Percentiles rank a stretch among this genome's conserved stretches.
Evolutionary conservation across 768 basidiomycete genomes (phyloP).

Genomic region (Lentinula sp.): DNA sequence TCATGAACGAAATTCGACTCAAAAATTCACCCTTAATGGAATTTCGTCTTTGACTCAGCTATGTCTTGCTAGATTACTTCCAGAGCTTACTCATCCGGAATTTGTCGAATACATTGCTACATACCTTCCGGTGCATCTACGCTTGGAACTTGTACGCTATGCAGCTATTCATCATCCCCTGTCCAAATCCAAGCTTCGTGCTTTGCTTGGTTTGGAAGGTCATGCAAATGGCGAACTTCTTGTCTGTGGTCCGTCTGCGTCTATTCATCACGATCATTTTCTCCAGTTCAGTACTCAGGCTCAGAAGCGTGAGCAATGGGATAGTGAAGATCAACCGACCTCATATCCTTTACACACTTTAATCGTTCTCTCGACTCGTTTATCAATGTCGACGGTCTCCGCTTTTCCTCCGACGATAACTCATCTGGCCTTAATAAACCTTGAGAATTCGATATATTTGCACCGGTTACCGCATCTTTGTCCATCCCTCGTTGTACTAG

Average conservation of each 20-base stretch:
- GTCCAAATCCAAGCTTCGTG: conserved; percentile 38
- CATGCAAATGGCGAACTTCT: conserved; percentile 62
- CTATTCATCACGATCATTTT: conserved; percentile 39
- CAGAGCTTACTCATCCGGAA: conserved; percentile 30
- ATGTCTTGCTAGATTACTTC: conserved; percentile 48
- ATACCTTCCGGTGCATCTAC: conserved; percentile 52
- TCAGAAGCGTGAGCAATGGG: conserved; percentile 32
- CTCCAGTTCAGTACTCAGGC: conserved; percentile 9
- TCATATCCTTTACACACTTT: conserved; percentile 35
- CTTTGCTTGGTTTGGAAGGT: conserved; percentile 41
- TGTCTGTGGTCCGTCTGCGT: conserved; percentile 49
- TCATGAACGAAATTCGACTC: conserved; percentile 15
- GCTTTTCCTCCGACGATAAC: conserved; percentile 62
- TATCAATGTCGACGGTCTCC: conserved; percentile 39
- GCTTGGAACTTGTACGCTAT: conserved; percentile 51
- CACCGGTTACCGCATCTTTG: conserved; percentile 53
- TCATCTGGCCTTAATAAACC: conserved; percentile 49
- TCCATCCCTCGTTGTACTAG: conserved; percentile 56
- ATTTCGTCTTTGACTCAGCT: conserved; percentile 50
- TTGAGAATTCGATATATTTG: conserved; percentile 42
- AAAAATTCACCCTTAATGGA: background rate
- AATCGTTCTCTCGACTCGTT: conserved; percentile 40
- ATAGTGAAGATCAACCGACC: conserved; percentile 28
- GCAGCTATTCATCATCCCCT: conserved; percentile 55
- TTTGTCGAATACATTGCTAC: conserved; percentile 40